phyloP scores from a whole-genome alignment of 306 rosid species.

The Dryas alaskensis region DNA sequence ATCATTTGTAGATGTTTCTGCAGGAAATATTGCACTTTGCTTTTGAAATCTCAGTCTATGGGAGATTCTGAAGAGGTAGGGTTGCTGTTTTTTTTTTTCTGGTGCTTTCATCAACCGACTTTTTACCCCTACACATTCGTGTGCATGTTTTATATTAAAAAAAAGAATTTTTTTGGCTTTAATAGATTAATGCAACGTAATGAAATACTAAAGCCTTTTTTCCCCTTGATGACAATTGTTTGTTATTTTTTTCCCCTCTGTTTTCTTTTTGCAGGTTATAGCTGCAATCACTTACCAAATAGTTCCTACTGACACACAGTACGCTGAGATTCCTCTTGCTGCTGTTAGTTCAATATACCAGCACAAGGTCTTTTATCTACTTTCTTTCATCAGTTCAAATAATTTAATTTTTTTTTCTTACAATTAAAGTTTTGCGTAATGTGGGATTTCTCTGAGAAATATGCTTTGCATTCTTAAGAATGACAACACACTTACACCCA shows the following conservation, averaged over 20 bases:
- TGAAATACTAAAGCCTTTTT: not conserved
- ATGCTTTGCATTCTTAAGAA: not conserved
- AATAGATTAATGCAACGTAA: not conserved
- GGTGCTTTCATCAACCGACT: not conserved
- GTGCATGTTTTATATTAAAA: not conserved
- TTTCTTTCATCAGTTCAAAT: not conserved
- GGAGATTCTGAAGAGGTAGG: slow-evolving; percentile 51
- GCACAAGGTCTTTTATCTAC: slow-evolving; percentile 50
- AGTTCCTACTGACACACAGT: slow-evolving; percentile 80
- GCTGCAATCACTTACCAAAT: slow-evolving; percentile 88
- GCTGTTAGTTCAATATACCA: slow-evolving; percentile 63
- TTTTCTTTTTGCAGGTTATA: slow-evolving; percentile 49
- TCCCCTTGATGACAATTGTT: not conserved
- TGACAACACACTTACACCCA: not conserved
- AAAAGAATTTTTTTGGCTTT: not conserved
- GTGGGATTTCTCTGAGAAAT: not conserved
- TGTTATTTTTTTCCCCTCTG: not conserved
- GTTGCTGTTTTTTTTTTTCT: slow-evolving; percentile 9
- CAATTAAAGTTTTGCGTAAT: not conserved
- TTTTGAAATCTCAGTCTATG: slow-evolving; percentile 45
- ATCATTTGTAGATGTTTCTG: slow-evolving; percentile 17
- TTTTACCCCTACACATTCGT: not conserved
- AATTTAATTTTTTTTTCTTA: not conserved
- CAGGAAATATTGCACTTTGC: slow-evolving; percentile 87
- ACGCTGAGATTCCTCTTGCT: slow-evolving; percentile 93